Evolutionary conservation across 805 yeast species (phyloP).

Genomic region (Brettanomyces anomalus): DNA sequence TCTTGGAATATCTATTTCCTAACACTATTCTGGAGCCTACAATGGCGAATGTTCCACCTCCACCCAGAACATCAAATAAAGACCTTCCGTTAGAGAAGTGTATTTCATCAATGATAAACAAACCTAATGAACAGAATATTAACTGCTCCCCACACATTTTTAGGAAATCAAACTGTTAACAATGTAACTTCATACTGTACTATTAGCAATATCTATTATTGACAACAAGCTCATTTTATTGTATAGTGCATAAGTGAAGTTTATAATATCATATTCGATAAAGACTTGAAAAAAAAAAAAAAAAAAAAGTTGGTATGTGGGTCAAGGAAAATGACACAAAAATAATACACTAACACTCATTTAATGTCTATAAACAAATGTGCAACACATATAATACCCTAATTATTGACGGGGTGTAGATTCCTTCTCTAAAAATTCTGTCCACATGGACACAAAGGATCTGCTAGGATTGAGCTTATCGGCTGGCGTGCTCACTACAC

Average conservation of each 20-base stretch:
- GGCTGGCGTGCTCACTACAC: constrained; percentile 23
- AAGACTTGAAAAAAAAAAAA: too few relatives aligned
- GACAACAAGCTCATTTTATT: too few relatives aligned
- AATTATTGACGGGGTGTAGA: constrained; percentile 27
- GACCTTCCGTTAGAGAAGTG: constrained; percentile 35
- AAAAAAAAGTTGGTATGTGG: too few relatives aligned
- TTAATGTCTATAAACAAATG: background rate
- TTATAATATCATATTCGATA: too few relatives aligned
- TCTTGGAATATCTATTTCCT: constrained; percentile 25
- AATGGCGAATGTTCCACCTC: constrained; percentile 80
- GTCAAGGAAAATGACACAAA: too few relatives aligned
- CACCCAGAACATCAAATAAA: constrained; percentile 61
- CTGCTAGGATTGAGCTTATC: constrained; percentile 21
- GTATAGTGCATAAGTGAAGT: too few relatives aligned
- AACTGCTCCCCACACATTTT: background rate
- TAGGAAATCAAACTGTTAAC: background rate
- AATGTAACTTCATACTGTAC: background rate
- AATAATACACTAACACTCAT: background rate
- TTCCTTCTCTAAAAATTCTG: constrained; percentile 70
- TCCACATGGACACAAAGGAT: constrained; percentile 65
- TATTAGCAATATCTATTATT: too few relatives aligned
- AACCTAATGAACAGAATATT: constrained; percentile 64
- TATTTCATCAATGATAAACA: constrained; percentile 87
- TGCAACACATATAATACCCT: too few relatives aligned
- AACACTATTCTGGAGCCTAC: constrained; percentile 61